These are phyloP conservation scores for Penicillium sp. DNA, from an alignment of 2,329 filamentous ascomycete genomes.

Conservation along the genomic window DNA sequence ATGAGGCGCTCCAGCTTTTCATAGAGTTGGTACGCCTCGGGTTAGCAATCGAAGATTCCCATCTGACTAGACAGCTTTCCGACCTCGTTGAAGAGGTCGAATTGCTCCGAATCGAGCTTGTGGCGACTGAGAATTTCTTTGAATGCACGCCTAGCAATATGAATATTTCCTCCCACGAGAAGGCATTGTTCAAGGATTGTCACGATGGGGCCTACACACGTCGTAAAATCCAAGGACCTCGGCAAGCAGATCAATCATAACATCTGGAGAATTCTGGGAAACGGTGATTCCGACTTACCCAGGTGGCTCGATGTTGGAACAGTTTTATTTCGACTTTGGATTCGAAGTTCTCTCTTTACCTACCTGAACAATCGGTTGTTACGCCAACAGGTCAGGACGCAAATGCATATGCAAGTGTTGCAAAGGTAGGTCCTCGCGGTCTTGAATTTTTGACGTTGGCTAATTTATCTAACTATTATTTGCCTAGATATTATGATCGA, in stretches of 20 bases:
- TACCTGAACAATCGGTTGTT: not conserved
- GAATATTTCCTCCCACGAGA: not conserved
- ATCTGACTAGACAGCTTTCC: not conserved
- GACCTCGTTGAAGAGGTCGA: not conserved
- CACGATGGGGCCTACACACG: not conserved
- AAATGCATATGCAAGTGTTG: not conserved
- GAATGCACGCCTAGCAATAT: not conserved
- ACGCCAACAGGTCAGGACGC: not conserved
- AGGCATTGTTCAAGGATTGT: not conserved
- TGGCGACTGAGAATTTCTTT: not conserved
- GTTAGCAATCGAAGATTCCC: not conserved
- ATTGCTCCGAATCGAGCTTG: not conserved
- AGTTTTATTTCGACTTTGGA: not conserved
- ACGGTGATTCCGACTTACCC: not conserved
- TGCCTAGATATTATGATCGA: not conserved
- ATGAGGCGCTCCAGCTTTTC: not conserved
- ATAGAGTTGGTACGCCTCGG: not conserved
- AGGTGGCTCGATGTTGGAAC: not conserved
- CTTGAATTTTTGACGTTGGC: not conserved
- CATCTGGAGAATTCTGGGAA: not conserved
- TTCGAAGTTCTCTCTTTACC: not conserved
- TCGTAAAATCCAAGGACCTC: not conserved
- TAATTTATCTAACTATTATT: conserved; percentile 5
- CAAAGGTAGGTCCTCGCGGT: not conserved
- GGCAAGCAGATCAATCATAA: not conserved